Percentiles rank a stretch among this genome's conserved stretches.
These are phyloP conservation scores for Apiospora pterosperma DNA, from an alignment of 2,329 filamentous ascomycete species.

Conservation along the genomic window DNA sequence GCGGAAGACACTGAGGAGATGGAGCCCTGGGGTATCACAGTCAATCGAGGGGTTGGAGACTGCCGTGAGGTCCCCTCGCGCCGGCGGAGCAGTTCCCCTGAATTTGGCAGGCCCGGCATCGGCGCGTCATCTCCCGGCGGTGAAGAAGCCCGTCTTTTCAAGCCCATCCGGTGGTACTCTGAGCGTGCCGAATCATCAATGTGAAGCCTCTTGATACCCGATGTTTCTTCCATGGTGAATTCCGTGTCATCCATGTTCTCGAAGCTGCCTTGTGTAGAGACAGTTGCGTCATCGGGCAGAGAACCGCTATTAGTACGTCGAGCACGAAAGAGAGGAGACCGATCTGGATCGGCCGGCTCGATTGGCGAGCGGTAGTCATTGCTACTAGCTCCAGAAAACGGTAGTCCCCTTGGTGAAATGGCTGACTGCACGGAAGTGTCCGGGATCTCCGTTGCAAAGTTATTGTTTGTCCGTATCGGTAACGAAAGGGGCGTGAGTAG, in stretches of 20 bases:
- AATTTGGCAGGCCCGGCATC: constrained; percentile 26
- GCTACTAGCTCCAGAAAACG: constrained; percentile 35
- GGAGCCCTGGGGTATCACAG: constrained; percentile 42
- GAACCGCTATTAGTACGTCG: constrained; percentile 47
- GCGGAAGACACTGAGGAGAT: constrained; percentile 41
- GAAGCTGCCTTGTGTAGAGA: constrained; percentile 41
- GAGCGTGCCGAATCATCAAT: constrained; percentile 40
- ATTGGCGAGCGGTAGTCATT: constrained; percentile 41
- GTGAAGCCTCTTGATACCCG: constrained; percentile 36
- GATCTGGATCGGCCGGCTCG: constrained; percentile 43
- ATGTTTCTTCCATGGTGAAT: constrained; percentile 43
- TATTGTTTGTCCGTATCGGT: constrained; percentile 40
- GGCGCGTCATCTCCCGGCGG: constrained; percentile 46
- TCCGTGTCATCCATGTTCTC: constrained; percentile 47
- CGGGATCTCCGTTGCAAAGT: constrained; percentile 41
- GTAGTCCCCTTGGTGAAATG: constrained; percentile 41
- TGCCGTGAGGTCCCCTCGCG: constrained; percentile 46
- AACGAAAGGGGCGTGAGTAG: constrained; percentile 42
- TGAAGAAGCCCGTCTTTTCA: constrained; percentile 55
- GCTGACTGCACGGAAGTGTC: constrained; percentile 43
- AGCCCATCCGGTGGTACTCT: constrained; percentile 40
- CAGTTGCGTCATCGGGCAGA: constrained; percentile 40
- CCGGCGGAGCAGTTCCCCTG: constrained; percentile 44
- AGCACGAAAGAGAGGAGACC: constrained; percentile 42
- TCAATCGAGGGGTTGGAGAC: constrained; percentile 49